Evolutionary conservation across 352 stramenopile species (phyloP).

Genomic region (Discostella stelligera): DNA sequence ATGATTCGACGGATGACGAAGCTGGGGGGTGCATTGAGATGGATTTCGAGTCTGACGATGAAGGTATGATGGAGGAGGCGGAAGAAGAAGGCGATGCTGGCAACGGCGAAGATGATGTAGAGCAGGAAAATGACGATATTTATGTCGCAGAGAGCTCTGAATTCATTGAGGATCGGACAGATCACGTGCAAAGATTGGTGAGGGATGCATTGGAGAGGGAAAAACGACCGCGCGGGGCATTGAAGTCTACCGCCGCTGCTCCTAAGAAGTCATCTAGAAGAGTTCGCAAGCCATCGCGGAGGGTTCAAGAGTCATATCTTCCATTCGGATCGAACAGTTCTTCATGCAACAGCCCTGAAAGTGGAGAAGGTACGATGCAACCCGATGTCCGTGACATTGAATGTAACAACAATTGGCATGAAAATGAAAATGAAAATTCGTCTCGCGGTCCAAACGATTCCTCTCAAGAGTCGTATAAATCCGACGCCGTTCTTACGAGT

Average conservation of each 20-base stretch:
- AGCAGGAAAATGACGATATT: not conserved
- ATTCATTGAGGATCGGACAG: not conserved
- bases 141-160: not conserved
- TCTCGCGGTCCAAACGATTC: too few species aligned
- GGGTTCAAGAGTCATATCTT: slow-evolving; percentile 16
- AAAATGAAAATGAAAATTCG: too few species aligned
- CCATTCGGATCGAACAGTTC: not conserved
- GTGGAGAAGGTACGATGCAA: not conserved
- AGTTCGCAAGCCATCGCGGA: slow-evolving; percentile 7
- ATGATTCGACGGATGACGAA: not conserved
- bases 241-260: not conserved
- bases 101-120: not conserved
- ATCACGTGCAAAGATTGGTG: slow-evolving; percentile 13
- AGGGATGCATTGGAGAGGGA: slow-evolving; percentile 16
- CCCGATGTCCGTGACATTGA: not conserved
- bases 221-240: not conserved
- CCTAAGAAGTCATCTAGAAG: slow-evolving; percentile 5
- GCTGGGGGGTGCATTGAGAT: not conserved
- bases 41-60: not conserved
- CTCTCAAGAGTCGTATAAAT: not conserved
- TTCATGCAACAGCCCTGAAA: not conserved
- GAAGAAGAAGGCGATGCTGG: not conserved
- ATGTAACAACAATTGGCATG: too few species aligned
- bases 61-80: not conserved
- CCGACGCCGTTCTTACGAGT: not conserved